Evolutionary conservation across 192 early-diverging fungal species (phyloP), one percentile per base, ranked within the genome.

Genomic region (Tieghemiomyces parasiticus): DNA sequence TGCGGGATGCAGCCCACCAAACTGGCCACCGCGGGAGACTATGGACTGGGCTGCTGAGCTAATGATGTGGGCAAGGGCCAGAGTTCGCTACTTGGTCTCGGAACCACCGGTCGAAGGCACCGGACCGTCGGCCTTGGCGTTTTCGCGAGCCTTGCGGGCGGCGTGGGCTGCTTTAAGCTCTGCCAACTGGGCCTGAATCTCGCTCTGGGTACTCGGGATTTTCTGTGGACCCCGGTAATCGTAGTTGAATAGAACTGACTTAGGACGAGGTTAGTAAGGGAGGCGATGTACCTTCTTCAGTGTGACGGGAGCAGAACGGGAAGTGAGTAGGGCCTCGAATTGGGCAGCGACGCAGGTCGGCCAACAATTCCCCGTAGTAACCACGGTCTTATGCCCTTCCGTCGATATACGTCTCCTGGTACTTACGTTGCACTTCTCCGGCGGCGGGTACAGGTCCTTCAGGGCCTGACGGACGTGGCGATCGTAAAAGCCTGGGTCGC

Each of bases 401-500:
- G 20, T 45, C 44, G 44, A 10, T 45, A 10, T 20, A 20, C 12
- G 10, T 20, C 12, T 45, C 44, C 12, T 10, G 44, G 20, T 45
- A 45, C 44, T 45, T 45, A 45, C 44, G 26, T 50, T n/a, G 48
- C 48, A 50, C n/a, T 50, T n/a, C n/a, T 50, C 48, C 20, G 48
- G 48, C 6, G 48, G 48, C 6, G 48, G 48, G 48, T 50, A 50
- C 4, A 50, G 48, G 48, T 50, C 48, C 20, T n/a, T 28, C 26
- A 50, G 48, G 48, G 48, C 48, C 48, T 50, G 48, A 50, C 48
- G 48, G 14, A 77, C 73, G 49, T 74, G 69, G 4, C 60, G 64
- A 4, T 77, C 65, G 61, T 74, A 77, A 59, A 77, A 77, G 22
- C 60, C 53, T 32, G 75, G 75, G 28, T 66, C 71, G 32, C 75